phyloP scores from a whole-genome alignment of 1,284 basidiomycete species.

The Malassezia vespertilionis region DNA sequence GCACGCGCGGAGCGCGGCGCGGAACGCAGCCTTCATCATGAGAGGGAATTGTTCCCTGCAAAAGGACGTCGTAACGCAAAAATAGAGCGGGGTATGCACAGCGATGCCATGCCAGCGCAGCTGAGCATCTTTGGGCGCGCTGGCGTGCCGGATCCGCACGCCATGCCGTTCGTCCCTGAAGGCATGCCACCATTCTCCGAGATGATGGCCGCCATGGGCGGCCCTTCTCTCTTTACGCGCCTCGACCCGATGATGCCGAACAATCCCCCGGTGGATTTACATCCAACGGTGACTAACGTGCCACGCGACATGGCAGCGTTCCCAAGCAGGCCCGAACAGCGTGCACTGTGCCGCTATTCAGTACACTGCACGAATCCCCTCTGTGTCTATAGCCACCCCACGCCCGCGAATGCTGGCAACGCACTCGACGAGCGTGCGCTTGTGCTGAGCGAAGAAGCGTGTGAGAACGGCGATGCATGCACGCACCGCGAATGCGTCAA shows the following conservation, averaged over 20 bases:
- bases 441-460: conserved; percentile 33
- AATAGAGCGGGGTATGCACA: neutral
- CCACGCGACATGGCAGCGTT: conserved; percentile 16
- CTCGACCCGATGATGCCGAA: conserved; percentile 43
- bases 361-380: conserved; percentile 38
- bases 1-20: neutral
- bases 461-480: conserved; percentile 28
- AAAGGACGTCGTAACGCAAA: neutral
- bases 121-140: conserved; percentile 38
- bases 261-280: conserved; percentile 19
- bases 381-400: conserved; percentile 39
- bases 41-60: neutral
- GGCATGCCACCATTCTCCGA: conserved; percentile 1
- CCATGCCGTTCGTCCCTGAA: conserved; percentile 30
- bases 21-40: neutral
- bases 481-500: conserved; percentile 32
- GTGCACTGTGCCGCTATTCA: conserved; percentile 33
- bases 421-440: conserved; percentile 28
- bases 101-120: conserved; percentile 3
- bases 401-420: conserved; percentile 28
- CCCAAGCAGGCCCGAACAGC: conserved; percentile 25
- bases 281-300: neutral
- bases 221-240: conserved; percentile 28
- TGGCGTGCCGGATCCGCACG: conserved; percentile 37
- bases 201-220: neutral